Conservation (phyloP, 73 alveolate genomes). For the Paramecium bursaria region DNA sequence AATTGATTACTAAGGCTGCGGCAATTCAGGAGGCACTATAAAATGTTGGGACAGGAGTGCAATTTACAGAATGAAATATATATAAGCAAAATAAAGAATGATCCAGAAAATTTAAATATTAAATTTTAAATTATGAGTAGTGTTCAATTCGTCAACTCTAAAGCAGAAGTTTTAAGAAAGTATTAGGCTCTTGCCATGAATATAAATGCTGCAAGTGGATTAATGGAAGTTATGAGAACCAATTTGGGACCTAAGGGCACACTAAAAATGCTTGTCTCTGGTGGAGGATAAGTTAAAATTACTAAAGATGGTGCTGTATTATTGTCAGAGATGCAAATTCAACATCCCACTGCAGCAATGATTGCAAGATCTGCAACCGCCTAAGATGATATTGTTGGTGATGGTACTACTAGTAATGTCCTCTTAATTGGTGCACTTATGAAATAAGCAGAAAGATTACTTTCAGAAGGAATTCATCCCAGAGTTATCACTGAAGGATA, state of each 20-base stretch:
- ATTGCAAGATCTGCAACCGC: slow-evolving; percentile 98
- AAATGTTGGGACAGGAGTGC: slow-evolving; percentile 19
- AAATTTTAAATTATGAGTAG: slow-evolving; percentile 77
- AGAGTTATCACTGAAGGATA: slow-evolving; percentile 95
- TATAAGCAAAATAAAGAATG: not conserved
- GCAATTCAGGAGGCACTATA: slow-evolving; percentile 37
- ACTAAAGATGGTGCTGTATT: slow-evolving; percentile 96
- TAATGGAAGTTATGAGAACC: slow-evolving; percentile 91
- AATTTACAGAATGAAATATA: slow-evolving; percentile 18
- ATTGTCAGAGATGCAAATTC: slow-evolving; percentile 95
- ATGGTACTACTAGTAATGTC: slow-evolving; percentile 95
- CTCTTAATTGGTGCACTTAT: slow-evolving; percentile 94
- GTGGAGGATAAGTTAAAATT: slow-evolving; percentile 97
- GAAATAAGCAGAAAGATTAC: slow-evolving; percentile 90
- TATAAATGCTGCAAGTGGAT: slow-evolving; percentile 92
- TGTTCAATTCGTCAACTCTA: slow-evolving; percentile 88
- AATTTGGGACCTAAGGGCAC: slow-evolving; percentile 98
- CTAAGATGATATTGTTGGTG: slow-evolving; percentile 98
- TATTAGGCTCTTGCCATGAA: slow-evolving; percentile 94
- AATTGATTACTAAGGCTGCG: not conserved
- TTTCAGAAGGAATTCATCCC: slow-evolving; percentile 96
- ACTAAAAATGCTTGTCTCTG: slow-evolving; percentile 96
- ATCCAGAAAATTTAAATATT: slow-evolving; percentile 1
- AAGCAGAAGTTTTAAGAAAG: slow-evolving; percentile 92
- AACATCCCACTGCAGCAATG: slow-evolving; percentile 98